Conservation (phyloP, 2,329 filamentous ascomycete species). For the Achaetomium macrosporum region DNA sequence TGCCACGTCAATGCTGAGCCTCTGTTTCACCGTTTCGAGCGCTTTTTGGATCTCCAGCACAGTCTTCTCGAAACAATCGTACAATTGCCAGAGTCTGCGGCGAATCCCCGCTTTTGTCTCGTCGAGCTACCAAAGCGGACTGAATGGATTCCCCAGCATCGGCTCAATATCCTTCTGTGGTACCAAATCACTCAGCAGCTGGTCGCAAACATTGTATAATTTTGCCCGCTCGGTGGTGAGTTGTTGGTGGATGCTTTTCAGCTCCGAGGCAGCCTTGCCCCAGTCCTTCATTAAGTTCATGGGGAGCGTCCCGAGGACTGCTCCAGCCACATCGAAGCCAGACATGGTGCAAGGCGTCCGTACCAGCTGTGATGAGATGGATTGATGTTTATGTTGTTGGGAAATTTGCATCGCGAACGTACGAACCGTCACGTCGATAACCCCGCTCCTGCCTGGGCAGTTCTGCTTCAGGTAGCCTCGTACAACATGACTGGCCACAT, state of each 20-base stretch:
- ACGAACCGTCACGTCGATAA: too few species aligned
- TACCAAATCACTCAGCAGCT: conserved; percentile 5
- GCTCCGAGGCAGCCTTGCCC: conserved; percentile 3
- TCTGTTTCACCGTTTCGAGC: background rate
- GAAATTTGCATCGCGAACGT: background rate
- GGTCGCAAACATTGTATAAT: conserved; percentile 7
- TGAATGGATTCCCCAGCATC: background rate
- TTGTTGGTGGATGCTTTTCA: conserved; percentile 10
- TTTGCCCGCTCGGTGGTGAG: conserved; percentile 8
- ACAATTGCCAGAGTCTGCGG: background rate
- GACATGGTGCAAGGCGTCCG: background rate
- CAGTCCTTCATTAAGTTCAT: conserved; percentile 9
- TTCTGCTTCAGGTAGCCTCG: background rate
- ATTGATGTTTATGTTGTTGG: background rate
- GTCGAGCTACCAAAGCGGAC: background rate
- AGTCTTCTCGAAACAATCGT: conserved; percentile 2
- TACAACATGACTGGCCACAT: background rate
- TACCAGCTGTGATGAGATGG: too few species aligned
- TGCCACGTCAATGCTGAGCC: conserved; percentile 2
- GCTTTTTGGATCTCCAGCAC: conserved; percentile 5
- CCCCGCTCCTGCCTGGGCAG: too few species aligned
- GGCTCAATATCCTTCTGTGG: background rate
- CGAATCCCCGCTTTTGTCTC: background rate
- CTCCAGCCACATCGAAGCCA: background rate
- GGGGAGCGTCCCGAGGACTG: conserved; percentile 6